These are phyloP conservation scores for Plasmodium gallinaceum DNA, from an alignment of 169 alveolate species.

Conservation along the genomic window DNA sequence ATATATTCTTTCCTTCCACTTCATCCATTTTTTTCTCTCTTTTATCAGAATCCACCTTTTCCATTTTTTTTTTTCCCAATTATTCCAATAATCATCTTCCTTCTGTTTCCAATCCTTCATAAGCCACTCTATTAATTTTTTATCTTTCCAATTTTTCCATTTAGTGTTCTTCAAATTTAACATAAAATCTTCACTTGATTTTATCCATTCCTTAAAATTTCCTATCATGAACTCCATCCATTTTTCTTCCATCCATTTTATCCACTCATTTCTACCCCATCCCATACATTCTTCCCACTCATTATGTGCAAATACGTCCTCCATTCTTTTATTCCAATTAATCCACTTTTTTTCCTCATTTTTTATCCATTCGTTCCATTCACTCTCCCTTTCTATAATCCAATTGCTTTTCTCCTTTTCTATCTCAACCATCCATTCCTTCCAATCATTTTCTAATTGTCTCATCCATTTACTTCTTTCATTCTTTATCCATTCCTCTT, in stretches of 20 bases:
- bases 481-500: slow-evolving; percentile 26
- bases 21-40: slow-evolving; percentile 17
- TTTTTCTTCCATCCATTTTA: slow-evolving; percentile 38
- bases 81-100: slow-evolving; percentile 21
- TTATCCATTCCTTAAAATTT: slow-evolving; percentile 19
- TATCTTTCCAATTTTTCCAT: slow-evolving; percentile 39
- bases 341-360: slow-evolving; percentile 26
- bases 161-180: neutral
- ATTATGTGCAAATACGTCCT: slow-evolving; percentile 1
- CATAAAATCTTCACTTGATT: slow-evolving; percentile 5
- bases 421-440: slow-evolving; percentile 2
- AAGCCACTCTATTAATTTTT: slow-evolving; percentile 17
- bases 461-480: slow-evolving; percentile 39
- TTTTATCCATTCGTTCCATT: too few species aligned
- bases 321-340: slow-evolving; percentile 9
- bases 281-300: neutral
- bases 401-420: too few species aligned
- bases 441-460: slow-evolving; percentile 25
- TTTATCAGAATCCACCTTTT: neutral
- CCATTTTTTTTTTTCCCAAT: slow-evolving; percentile 18
- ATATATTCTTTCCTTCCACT: slow-evolving; percentile 19
- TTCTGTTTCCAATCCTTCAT: slow-evolving; percentile 24
- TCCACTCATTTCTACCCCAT: slow-evolving; percentile 35
- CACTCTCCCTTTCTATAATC: too few species aligned
- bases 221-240: slow-evolving; percentile 7